phyloP scores from a whole-genome alignment of 805 yeast species.

The Cyberlindnera petersonii region DNA sequence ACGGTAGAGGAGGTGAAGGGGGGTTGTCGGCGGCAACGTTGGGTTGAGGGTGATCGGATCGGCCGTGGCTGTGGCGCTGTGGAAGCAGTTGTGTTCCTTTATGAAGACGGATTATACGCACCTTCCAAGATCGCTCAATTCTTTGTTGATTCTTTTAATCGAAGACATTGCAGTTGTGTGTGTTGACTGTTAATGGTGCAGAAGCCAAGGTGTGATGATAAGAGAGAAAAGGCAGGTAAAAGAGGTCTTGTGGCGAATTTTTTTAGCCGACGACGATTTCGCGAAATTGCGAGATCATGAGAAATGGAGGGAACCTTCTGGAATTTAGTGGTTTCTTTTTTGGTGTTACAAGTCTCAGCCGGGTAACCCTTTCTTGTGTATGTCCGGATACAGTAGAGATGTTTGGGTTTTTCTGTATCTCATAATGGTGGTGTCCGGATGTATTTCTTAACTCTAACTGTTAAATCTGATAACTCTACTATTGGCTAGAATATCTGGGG shows the following conservation, averaged over 20 bases:
- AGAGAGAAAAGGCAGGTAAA: slow-evolving; percentile 4
- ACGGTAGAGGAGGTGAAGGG: too few relatives aligned
- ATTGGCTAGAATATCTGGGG: too few relatives aligned
- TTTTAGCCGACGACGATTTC: slow-evolving; percentile 10
- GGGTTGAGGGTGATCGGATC: too few relatives aligned
- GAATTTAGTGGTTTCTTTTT: neutral
- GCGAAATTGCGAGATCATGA: neutral
- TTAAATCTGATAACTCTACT: too few relatives aligned
- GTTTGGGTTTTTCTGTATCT: neutral
- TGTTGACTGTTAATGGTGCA: slow-evolving; percentile 1
- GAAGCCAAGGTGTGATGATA: slow-evolving; percentile 3
- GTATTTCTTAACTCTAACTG: too few relatives aligned
- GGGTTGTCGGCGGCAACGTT: too few relatives aligned
- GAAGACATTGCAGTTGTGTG: slow-evolving; percentile 37
- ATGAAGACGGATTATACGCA: too few relatives aligned
- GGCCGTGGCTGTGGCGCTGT: too few relatives aligned
- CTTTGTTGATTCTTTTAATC: slow-evolving; percentile 92
- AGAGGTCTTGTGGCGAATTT: slow-evolving; percentile 18
- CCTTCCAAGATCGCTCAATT: slow-evolving; percentile 92
- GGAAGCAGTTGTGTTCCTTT: too few relatives aligned
- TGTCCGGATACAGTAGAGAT: neutral
- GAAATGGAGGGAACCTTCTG: neutral
- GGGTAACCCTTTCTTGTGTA: slow-evolving; percentile 4
- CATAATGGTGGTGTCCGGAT: neutral
- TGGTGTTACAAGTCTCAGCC: neutral